phyloP scores from a whole-genome alignment of 2,329 filamentous ascomycete species.

The Aureobasidium sp. region DNA sequence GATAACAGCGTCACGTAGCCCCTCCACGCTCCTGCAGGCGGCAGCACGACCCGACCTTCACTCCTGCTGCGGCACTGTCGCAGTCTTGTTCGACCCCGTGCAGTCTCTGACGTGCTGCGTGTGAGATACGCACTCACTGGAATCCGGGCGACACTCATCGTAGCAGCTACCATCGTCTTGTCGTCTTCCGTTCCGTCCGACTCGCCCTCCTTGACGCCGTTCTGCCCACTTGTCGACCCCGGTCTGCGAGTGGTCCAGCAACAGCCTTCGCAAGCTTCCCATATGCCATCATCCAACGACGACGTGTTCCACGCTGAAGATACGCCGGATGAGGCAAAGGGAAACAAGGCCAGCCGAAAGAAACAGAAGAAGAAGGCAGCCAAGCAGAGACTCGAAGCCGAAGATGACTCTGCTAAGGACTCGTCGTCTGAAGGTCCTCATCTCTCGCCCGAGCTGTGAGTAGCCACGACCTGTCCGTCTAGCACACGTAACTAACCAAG shows the following conservation, averaged over 20 bases:
- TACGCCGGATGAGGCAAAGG: conserved; percentile 14
- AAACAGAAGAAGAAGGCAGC: conserved; percentile 16
- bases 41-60: background rate
- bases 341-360: conserved; percentile 11
- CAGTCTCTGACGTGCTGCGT: background rate
- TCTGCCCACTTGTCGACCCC: background rate
- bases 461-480: background rate
- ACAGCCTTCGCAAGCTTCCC: background rate
- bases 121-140: background rate
- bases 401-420: conserved; percentile 12
- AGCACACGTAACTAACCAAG: background rate
- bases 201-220: background rate
- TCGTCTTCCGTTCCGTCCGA: background rate
- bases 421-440: conserved; percentile 13
- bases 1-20: background rate
- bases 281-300: conserved; percentile 17
- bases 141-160: background rate
- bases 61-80: background rate
- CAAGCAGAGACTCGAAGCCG: conserved; percentile 13
- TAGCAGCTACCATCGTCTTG: background rate
- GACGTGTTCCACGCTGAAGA: conserved; percentile 15
- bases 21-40: background rate
- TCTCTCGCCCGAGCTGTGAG: conserved; percentile 14
- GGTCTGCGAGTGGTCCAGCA: conserved; percentile 8
- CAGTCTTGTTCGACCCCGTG: background rate